Conservation (phyloP, 306 rosid species). For the Sicyos baderoa region DNA sequence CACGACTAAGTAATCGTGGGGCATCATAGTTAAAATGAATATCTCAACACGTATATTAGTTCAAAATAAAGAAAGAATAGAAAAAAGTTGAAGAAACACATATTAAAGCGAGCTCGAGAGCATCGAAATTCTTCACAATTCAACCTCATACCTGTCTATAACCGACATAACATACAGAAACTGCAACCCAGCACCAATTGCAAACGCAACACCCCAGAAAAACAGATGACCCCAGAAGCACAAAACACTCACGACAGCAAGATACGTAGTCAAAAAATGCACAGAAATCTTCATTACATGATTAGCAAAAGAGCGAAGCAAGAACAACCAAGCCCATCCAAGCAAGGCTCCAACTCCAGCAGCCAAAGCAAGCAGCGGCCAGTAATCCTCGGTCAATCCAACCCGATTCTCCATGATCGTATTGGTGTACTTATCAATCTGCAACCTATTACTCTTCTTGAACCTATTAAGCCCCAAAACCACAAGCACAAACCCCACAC, state of each 20-base stretch:
- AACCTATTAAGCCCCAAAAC: constrained; percentile 78
- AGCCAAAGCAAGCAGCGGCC: constrained; percentile 82
- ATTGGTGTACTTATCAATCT: constrained; percentile 61
- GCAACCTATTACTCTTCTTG: constrained; percentile 59
- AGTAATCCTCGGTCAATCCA: constrained; percentile 72
- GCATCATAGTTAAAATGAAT: too few species aligned
- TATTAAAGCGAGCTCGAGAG: background rate
- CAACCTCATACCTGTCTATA: constrained; percentile 58
- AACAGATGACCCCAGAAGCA: constrained; percentile 79
- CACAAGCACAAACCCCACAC: constrained; percentile 51
- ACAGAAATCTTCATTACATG: constrained; percentile 86
- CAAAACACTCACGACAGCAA: constrained; percentile 87
- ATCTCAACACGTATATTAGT: background rate
- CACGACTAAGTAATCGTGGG: too few species aligned
- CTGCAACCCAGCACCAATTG: constrained; percentile 68
- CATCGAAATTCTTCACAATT: constrained; percentile 1
- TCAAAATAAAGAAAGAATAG: background rate
- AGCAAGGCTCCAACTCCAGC: constrained; percentile 70
- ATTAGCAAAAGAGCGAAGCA: constrained; percentile 60
- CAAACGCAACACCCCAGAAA: constrained; percentile 88
- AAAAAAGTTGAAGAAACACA: too few species aligned
- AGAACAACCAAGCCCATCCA: constrained; percentile 78
- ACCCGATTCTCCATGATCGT: constrained; percentile 44
- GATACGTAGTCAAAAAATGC: constrained; percentile 88
- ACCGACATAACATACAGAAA: constrained; percentile 81